A percentile compares a stretch with the other conserved stretches of the same genome.
These are phyloP conservation scores for Polymyxa betae DNA, from an alignment of 208 protist species.

Conservation along the genomic window DNA sequence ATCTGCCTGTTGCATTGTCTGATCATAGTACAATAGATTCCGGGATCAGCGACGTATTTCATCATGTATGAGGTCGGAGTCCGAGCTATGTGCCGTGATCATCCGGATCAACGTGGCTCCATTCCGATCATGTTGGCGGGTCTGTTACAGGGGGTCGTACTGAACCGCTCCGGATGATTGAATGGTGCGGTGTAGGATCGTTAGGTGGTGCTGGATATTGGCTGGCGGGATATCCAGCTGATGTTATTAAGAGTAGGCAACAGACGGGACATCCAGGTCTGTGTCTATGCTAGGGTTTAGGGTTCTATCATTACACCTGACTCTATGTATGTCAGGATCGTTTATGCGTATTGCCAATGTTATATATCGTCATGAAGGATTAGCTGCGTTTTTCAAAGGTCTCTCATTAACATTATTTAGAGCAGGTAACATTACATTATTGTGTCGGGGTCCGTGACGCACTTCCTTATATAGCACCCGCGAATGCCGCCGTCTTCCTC, in stretches of 20 bases:
- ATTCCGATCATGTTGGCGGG: slow-evolving; percentile 2
- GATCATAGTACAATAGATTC: slow-evolving; percentile 32
- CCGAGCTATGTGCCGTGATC: not conserved
- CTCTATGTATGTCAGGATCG: slow-evolving; percentile 20
- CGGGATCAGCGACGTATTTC: slow-evolving; percentile 1
- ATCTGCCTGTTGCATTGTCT: no score
- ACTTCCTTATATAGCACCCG: not conserved
- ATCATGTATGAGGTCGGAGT: slow-evolving; percentile 2
- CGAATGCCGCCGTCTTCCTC: slow-evolving; percentile 32
- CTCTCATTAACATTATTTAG: not conserved
- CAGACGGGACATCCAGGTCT: slow-evolving; percentile 32
- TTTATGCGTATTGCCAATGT: not conserved
- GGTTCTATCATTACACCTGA: not conserved
- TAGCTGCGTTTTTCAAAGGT: not conserved
- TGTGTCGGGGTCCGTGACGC: not conserved
- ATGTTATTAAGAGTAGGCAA: slow-evolving; percentile 30
- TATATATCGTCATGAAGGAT: not conserved
- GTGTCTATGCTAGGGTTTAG: not conserved
- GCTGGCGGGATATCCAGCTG: slow-evolving; percentile 30
- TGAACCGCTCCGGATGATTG: not conserved
- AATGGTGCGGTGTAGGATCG: not conserved
- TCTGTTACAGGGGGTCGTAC: not conserved
- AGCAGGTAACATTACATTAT: not conserved
- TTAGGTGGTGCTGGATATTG: slow-evolving; percentile 42
- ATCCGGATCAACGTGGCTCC: not conserved